Evolutionary conservation across 2,329 filamentous ascomycete species (phyloP).

Genomic region (Fusarium robinianum): DNA sequence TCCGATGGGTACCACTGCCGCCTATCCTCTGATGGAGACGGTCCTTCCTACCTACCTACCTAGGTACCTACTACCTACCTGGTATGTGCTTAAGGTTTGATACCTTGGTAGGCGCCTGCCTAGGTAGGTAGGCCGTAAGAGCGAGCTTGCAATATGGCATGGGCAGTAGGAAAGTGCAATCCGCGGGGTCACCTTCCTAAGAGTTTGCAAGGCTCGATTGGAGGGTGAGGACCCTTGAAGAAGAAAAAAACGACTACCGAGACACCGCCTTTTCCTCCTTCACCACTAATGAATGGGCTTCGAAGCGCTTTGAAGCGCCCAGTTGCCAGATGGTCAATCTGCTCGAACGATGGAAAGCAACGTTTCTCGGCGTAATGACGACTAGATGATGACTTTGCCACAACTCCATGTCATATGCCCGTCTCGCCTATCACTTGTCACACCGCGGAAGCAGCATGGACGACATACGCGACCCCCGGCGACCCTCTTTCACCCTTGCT

Average conservation of each 20-base stretch:
- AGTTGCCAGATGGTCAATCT: conserved; percentile 1
- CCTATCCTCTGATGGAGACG: no score
- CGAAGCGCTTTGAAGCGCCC: no score
- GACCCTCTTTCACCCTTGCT: conserved; percentile 3
- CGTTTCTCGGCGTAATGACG: conserved; percentile 15
- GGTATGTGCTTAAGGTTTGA: no score
- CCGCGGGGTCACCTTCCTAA: conserved; percentile 1
- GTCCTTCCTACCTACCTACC: no score
- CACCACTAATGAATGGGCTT: conserved; percentile 8
- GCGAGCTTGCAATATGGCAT: no score
- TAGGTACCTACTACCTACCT: no score
- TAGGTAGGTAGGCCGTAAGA: no score
- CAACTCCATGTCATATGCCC: neutral
- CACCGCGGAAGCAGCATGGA: neutral
- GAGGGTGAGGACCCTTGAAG: neutral
- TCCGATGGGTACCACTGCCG: no score
- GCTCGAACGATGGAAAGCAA: conserved; percentile 2
- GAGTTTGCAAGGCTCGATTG: conserved; percentile 2
- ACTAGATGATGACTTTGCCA: conserved; percentile 10
- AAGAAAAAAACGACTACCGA: conserved; percentile 7
- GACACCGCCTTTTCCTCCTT: conserved; percentile 9
- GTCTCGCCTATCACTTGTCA: conserved; percentile 7
- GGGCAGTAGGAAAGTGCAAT: conserved; percentile 1
- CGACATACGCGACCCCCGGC: conserved; percentile 1
- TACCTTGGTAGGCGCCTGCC: no score